Percentiles rank a stretch among this genome's conserved stretches.
Conservation (phyloP, 257 asterid genomes). For the Dorcoceras hygrometricum region DNA sequence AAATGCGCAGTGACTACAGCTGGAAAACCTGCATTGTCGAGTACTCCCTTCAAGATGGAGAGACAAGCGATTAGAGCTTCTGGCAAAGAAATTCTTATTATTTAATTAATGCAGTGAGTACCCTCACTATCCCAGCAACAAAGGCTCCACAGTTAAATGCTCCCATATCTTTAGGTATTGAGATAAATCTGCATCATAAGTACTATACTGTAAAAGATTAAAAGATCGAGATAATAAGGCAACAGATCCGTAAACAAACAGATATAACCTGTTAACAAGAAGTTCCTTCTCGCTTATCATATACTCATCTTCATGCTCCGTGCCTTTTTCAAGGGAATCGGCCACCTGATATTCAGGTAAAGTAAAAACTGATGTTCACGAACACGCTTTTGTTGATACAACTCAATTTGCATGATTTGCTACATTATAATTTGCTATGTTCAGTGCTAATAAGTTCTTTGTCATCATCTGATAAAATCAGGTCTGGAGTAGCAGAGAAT, state of each 20-base stretch:
- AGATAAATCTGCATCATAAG: constrained; percentile 63
- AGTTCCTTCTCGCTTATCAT: constrained; percentile 98
- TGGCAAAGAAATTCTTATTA: constrained; percentile 3
- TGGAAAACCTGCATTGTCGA: constrained; percentile 92
- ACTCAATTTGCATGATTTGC: neutral
- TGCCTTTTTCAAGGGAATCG: constrained; percentile 95
- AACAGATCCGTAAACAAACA: neutral
- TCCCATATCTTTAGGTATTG: constrained; percentile 96
- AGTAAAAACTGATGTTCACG: constrained; percentile 10
- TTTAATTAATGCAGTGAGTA: constrained; percentile 28
- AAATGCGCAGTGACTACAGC: constrained; percentile 96
- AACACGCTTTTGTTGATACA: constrained; percentile 14
- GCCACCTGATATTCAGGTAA: constrained; percentile 56
- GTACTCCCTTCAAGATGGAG: constrained; percentile 63
- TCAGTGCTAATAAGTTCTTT: neutral
- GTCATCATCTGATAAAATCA: neutral
- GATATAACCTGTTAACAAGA: constrained; percentile 71
- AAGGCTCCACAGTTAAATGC: constrained; percentile 97
- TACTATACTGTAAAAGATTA: neutral
- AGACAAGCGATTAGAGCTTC: constrained; percentile 24
- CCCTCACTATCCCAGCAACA: constrained; percentile 96
- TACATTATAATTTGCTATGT: neutral
- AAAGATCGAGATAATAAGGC: constrained; percentile 11
- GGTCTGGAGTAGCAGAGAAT: neutral
- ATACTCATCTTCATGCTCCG: constrained; percentile 97